Evolutionary conservation across 352 stramenopile species (phyloP).

Genomic region (Phytophthora idaei): DNA sequence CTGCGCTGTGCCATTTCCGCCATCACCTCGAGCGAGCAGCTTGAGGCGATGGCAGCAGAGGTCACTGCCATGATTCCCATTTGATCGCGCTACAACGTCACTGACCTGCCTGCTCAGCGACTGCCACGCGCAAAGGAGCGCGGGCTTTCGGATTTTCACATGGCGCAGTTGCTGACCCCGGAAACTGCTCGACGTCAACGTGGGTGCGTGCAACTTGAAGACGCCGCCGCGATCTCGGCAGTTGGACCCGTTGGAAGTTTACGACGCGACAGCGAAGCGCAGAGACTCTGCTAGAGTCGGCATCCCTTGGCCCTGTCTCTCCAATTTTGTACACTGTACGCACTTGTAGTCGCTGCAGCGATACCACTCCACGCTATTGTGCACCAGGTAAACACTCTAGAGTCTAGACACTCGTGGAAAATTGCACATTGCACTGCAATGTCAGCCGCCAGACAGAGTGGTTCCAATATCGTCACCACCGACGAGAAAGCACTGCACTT

Average conservation of each 20-base stretch:
- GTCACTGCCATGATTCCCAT: constrained; percentile 8
- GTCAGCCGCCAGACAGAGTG: too few relatives aligned
- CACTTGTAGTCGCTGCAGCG: not conserved
- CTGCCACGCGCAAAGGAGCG: constrained; percentile 22
- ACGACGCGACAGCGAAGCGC: constrained; percentile 1
- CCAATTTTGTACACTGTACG: not conserved
- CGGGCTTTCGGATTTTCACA: constrained; percentile 22
- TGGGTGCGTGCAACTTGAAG: constrained; percentile 36
- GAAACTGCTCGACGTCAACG: constrained; percentile 34
- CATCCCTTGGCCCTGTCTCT: constrained; percentile 32
- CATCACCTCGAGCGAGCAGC: not conserved
- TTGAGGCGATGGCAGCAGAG: not conserved
- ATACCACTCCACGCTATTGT: not conserved
- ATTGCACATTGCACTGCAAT: too few relatives aligned
- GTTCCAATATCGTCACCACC: too few relatives aligned
- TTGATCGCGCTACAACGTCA: constrained; percentile 8
- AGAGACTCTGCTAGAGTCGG: not conserved
- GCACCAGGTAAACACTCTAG: too few relatives aligned
- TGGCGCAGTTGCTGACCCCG: constrained; percentile 19
- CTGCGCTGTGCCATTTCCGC: not conserved
- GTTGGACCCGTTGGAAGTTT: constrained; percentile 1
- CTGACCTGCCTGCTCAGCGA: not conserved
- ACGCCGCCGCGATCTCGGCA: constrained; percentile 1
- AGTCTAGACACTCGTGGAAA: too few relatives aligned
- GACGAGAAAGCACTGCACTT: too few relatives aligned